Percentiles rank a stretch among this genome's conserved stretches.
These are phyloP conservation scores for Fusarium falciforme DNA, from an alignment of 2,329 filamentous ascomycete species.

Conservation along the genomic window DNA sequence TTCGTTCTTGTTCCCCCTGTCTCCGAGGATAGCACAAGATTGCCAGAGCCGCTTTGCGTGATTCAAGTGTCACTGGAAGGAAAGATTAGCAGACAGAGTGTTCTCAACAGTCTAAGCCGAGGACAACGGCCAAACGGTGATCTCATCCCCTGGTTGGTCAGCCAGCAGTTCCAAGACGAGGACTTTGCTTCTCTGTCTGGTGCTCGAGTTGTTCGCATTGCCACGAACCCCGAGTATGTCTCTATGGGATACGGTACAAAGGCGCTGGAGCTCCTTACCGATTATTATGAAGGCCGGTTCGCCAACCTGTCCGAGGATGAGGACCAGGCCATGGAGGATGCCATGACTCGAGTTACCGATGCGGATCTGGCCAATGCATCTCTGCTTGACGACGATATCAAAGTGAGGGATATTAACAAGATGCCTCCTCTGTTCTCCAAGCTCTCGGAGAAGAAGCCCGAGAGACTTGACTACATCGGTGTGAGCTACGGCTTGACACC, in stretches of 20 bases:
- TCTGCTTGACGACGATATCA: conserved; percentile 87
- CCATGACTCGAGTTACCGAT: conserved; percentile 84
- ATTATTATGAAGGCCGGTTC: conserved; percentile 97
- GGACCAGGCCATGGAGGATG: conserved; percentile 62
- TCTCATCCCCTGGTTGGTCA: conserved; percentile 96
- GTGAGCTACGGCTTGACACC: conserved; percentile 94
- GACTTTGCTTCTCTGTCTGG: conserved; percentile 95
- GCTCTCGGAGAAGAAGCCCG: conserved; percentile 83
- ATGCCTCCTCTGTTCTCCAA: conserved; percentile 96
- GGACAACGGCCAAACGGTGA: conserved; percentile 92
- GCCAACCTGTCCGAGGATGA: conserved; percentile 82
- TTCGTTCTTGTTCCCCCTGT: conserved; percentile 93
- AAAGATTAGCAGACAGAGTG: conserved; percentile 92
- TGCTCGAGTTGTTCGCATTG: conserved; percentile 91
- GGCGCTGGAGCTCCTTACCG: conserved; percentile 85
- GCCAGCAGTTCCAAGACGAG: conserved; percentile 97
- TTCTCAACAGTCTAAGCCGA: conserved; percentile 87
- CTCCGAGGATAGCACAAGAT: conserved; percentile 77
- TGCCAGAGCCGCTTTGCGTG: conserved; percentile 94
- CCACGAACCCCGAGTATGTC: conserved; percentile 93
- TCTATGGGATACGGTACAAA: conserved; percentile 94
- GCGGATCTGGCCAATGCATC: conserved; percentile 80
- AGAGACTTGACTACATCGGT: conserved; percentile 88
- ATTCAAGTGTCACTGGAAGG: conserved; percentile 95
- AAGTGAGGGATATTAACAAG: conserved; percentile 86